Conservation (phyloP, 2,329 filamentous ascomycete genomes). For the Thelonectria rubi region DNA sequence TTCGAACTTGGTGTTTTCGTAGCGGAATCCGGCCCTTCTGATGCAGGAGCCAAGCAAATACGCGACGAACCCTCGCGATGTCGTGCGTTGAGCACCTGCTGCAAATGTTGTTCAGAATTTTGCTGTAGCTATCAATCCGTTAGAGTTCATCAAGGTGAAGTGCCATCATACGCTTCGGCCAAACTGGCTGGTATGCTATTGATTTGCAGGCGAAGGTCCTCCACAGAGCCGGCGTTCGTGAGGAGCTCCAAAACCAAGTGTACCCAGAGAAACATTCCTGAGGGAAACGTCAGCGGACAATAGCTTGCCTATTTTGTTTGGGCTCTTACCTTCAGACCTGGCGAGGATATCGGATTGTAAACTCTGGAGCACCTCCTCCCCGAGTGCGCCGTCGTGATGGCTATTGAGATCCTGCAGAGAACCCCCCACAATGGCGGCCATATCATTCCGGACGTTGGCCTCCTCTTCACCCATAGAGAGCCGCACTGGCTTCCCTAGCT, state of each 20-base stretch:
- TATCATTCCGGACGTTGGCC: neutral
- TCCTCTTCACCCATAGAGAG: neutral
- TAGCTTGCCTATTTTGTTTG: neutral
- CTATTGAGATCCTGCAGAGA: neutral
- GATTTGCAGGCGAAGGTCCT: neutral
- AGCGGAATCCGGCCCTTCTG: conserved; percentile 6
- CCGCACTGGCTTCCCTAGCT: neutral
- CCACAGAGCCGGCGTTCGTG: neutral
- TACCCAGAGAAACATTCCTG: conserved; percentile 19
- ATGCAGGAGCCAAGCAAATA: conserved; percentile 9
- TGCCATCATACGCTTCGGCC: conserved; percentile 5
- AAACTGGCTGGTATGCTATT: conserved; percentile 1
- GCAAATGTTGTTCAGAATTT: neutral
- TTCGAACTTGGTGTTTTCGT: conserved; percentile 6
- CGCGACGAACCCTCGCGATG: neutral
- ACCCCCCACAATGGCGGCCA: neutral
- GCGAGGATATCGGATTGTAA: neutral
- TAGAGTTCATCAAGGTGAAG: neutral
- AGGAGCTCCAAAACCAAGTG: conserved; percentile 3
- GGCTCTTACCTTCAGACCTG: conserved; percentile 1
- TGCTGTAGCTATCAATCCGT: neutral
- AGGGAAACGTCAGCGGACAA: neutral
- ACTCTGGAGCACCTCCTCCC: neutral
- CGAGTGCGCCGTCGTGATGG: neutral
- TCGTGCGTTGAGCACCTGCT: conserved; percentile 4